These are phyloP conservation scores for Penicillium aurantiogriseum DNA, from an alignment of 2,329 filamentous ascomycete genomes.

Conservation along the genomic window DNA sequence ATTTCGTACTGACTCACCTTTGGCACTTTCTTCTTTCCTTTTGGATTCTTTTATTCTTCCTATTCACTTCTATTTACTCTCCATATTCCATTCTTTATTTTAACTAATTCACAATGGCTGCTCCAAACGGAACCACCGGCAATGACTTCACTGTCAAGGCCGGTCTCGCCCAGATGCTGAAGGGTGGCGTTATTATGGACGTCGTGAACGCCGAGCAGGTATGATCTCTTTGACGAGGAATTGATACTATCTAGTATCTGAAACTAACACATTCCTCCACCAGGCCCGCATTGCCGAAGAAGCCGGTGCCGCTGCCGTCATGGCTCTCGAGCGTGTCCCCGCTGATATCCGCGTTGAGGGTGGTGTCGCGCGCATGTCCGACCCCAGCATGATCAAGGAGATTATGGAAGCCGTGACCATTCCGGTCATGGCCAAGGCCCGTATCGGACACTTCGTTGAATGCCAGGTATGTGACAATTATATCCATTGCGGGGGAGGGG, in stretches of 20 bases:
- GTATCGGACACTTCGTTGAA: slow-evolving; percentile 97
- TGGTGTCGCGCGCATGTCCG: slow-evolving; percentile 94
- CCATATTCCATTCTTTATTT: slow-evolving; percentile 4
- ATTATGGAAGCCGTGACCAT: slow-evolving; percentile 95
- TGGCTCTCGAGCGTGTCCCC: slow-evolving; percentile 96
- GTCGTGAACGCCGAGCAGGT: slow-evolving; percentile 87
- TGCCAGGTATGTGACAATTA: slow-evolving; percentile 62
- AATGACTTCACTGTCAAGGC: slow-evolving; percentile 85
- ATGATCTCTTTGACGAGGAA: slow-evolving; percentile 12
- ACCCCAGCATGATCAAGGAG: slow-evolving; percentile 89
- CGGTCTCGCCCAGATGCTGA: slow-evolving; percentile 94
- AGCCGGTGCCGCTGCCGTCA: slow-evolving; percentile 91
- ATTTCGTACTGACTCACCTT: slow-evolving; percentile 25
- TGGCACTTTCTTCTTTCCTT: background rate
- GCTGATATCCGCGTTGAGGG: slow-evolving; percentile 92
- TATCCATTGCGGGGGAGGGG: slow-evolving; percentile 4
- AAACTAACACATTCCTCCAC: background rate
- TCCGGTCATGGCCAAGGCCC: slow-evolving; percentile 97
- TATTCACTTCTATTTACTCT: slow-evolving; percentile 3
- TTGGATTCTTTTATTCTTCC: slow-evolving; percentile 3
- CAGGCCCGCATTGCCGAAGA: slow-evolving; percentile 97
- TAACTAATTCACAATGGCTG: slow-evolving; percentile 34
- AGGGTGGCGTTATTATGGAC: slow-evolving; percentile 99
- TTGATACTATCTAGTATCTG: background rate
- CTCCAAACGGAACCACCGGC: slow-evolving; percentile 36